Evolutionary conservation across 768 basidiomycete genomes (phyloP).

Genomic region (Leccinum longicurvipes): DNA sequence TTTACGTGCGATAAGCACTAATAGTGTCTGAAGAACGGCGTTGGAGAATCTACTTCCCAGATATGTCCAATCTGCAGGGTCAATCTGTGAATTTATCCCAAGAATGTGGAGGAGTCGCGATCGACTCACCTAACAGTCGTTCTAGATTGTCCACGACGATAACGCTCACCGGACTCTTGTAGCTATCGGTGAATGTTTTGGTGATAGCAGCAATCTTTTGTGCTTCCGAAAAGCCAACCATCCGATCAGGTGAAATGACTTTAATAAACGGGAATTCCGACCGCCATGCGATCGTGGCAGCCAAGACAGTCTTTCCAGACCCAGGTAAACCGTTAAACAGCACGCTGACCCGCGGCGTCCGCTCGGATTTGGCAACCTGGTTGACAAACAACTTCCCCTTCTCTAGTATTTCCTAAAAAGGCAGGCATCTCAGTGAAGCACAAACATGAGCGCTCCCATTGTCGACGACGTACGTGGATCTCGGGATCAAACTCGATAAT

Average conservation of each 20-base stretch:
- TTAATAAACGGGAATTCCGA: constrained; percentile 99
- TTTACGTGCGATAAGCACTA: constrained; percentile 82
- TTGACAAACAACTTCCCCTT: constrained; percentile 89
- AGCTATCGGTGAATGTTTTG: constrained; percentile 92
- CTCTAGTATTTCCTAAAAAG: constrained; percentile 70
- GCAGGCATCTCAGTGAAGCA: constrained; percentile 7
- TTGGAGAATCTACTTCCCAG: constrained; percentile 98
- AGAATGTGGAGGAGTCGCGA: background rate
- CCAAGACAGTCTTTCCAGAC: constrained; percentile 92
- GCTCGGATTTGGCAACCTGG: constrained; percentile 85
- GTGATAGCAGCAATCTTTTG: constrained; percentile 90
- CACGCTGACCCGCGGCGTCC: constrained; percentile 89
- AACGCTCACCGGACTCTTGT: constrained; percentile 96
- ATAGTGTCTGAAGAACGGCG: constrained; percentile 81
- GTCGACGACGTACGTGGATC: constrained; percentile 56
- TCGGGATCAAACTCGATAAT: constrained; percentile 82
- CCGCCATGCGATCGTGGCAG: constrained; percentile 87
- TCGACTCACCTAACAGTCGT: constrained; percentile 73
- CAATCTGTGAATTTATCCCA: constrained; percentile 5
- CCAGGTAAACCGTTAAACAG: constrained; percentile 88
- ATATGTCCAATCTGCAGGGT: constrained; percentile 81
- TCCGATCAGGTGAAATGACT: constrained; percentile 89
- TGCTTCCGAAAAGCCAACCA: constrained; percentile 93
- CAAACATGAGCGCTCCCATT: background rate
- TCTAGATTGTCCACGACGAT: constrained; percentile 96